These are phyloP conservation scores for Jimgerdemannia lactiflua DNA, from an alignment of 192 early-diverging fungal genomes.

Conservation along the genomic window DNA sequence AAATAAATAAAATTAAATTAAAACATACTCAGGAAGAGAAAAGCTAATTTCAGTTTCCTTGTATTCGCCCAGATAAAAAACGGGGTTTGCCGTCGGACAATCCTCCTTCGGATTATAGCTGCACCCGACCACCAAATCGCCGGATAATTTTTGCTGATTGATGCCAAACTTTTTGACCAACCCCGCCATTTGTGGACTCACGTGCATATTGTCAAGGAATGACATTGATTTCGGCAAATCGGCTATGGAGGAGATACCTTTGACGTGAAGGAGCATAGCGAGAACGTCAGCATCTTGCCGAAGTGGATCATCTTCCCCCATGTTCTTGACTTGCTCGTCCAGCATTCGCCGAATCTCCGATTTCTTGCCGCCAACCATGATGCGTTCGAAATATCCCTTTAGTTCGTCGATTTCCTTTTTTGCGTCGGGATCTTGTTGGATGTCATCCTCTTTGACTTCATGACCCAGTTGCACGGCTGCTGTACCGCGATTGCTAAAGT, in stretches of 20 bases:
- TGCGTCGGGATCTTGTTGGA: not conserved
- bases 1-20: too few relatives aligned
- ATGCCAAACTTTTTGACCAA: too few relatives aligned
- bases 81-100: too few relatives aligned
- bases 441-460: not conserved
- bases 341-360: not conserved
- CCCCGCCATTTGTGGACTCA: not conserved
- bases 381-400: not conserved
- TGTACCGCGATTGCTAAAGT: not conserved
- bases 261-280: not conserved
- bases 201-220: not conserved
- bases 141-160: too few relatives aligned
- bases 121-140: too few relatives aligned
- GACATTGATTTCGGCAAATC: not conserved
- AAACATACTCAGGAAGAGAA: too few relatives aligned
- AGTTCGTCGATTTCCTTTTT: not conserved
- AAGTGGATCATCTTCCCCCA: not conserved
- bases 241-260: not conserved
- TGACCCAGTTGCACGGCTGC: not conserved
- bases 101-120: too few relatives aligned
- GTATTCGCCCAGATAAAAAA: too few relatives aligned
- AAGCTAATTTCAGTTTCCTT: too few relatives aligned
- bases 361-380: not conserved
- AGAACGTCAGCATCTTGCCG: not conserved
- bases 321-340: not conserved